These are phyloP conservation scores for Aspergillus sp. DNA, from an alignment of 2,329 filamentous ascomycete species.

Conservation along the genomic window DNA sequence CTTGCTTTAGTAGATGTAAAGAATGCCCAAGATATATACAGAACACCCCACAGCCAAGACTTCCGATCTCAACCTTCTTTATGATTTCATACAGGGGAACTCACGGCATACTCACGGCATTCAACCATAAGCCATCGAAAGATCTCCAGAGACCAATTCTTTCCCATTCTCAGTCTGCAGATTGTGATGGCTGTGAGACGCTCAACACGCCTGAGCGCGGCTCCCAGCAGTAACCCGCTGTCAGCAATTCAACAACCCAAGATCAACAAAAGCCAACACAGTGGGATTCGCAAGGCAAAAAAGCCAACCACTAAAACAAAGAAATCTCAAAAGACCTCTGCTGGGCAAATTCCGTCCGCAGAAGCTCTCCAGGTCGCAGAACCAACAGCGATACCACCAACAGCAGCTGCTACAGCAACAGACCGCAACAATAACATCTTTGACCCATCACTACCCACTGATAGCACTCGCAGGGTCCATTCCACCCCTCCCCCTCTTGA, in stretches of 20 bases:
- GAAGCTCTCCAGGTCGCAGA: background rate
- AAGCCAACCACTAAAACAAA: conserved; percentile 19
- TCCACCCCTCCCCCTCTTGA: conserved; percentile 37
- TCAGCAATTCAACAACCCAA: conserved; percentile 11
- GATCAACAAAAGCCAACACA: conserved; percentile 16
- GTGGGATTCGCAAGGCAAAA: conserved; percentile 24
- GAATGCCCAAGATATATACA: too few species aligned
- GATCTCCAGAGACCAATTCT: too few species aligned
- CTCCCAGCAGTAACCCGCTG: conserved; percentile 12
- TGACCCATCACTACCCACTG: conserved; percentile 8
- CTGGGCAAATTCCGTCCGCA: background rate
- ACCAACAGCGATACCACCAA: background rate
- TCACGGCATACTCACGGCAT: too few species aligned
- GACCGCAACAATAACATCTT: conserved; percentile 21
- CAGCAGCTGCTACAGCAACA: conserved; percentile 3
- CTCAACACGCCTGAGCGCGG: conserved; percentile 42
- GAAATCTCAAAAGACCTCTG: conserved; percentile 10
- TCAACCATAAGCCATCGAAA: too few species aligned
- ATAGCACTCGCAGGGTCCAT: conserved; percentile 37
- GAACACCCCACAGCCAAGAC: too few species aligned
- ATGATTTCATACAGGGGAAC: too few species aligned
- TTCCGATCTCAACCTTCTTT: too few species aligned
- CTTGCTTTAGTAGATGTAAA: too few species aligned
- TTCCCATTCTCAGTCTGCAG: too few species aligned
- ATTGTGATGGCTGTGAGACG: conserved; percentile 46